Percentiles rank a stretch among this genome's conserved stretches.
phyloP scores from a whole-genome alignment of 1,139 yeast genomes.

The Zygoascus hellenicus region DNA sequence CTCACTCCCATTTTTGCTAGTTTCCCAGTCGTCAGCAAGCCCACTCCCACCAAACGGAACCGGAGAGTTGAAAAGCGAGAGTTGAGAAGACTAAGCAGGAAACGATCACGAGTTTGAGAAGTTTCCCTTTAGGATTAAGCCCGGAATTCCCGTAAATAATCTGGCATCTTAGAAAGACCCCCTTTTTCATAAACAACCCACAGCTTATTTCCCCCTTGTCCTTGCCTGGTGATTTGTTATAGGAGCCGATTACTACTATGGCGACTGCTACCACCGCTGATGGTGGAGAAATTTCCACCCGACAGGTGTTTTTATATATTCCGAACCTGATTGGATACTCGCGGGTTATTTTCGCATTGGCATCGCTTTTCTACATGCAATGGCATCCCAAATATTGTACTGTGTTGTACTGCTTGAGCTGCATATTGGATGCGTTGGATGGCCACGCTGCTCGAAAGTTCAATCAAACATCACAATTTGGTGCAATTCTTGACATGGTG shows the following conservation, averaged over 20 bases:
- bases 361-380: conserved; percentile 77
- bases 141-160: no score
- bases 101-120: not conserved
- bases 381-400: conserved; percentile 77
- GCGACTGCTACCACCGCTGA: no score
- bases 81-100: not conserved
- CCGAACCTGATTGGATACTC: conserved; percentile 91
- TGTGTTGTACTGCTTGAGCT: conserved; percentile 74
- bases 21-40: no score
- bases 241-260: no score
- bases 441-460: conserved; percentile 91
- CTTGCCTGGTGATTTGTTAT: no score
- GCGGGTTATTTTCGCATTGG: conserved; percentile 72
- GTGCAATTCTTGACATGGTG: conserved; percentile 98
- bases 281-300: conserved; percentile 28
- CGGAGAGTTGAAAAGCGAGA: no score
- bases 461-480: conserved; percentile 86
- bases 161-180: no score
- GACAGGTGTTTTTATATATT: conserved; percentile 64
- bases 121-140: no score
- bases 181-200: no score
- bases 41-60: no score
- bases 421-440: conserved; percentile 91
- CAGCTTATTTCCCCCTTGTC: no score
- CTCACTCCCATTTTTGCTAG: no score